These are phyloP conservation scores for Trichoderma lentiforme DNA, from an alignment of 2,329 filamentous ascomycete genomes.

Conservation along the genomic window DNA sequence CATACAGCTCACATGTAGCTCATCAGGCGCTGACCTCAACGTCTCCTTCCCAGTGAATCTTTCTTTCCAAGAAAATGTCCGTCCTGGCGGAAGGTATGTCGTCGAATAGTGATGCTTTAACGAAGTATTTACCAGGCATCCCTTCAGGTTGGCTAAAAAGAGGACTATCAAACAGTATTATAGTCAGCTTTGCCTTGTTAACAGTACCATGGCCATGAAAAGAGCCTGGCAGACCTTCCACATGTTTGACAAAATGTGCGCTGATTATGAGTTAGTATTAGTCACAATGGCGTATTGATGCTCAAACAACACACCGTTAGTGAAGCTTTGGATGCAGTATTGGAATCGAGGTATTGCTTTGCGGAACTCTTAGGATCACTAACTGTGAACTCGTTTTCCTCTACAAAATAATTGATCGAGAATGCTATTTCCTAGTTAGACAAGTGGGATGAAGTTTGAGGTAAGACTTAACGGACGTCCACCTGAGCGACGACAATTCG, in stretches of 20 bases:
- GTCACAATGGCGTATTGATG: background rate
- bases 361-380: background rate
- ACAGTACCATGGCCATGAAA: background rate
- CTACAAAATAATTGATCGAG: background rate
- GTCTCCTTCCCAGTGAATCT: background rate
- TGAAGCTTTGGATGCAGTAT: background rate
- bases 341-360: background rate
- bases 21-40: background rate
- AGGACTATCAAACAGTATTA: background rate
- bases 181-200: background rate
- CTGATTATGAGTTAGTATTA: background rate
- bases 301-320: background rate
- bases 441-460: background rate
- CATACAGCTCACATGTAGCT: background rate
- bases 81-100: background rate
- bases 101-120: background rate
- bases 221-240: background rate
- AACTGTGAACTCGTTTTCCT: background rate
- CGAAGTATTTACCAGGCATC: background rate
- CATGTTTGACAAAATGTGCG: background rate
- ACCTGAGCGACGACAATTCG: background rate
- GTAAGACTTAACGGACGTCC: background rate
- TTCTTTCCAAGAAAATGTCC: background rate
- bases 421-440: background rate
- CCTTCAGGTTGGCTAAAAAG: background rate